Evolutionary conservation across 768 basidiomycete species (phyloP).

Genomic region (Termitomyces bulborhizus): DNA sequence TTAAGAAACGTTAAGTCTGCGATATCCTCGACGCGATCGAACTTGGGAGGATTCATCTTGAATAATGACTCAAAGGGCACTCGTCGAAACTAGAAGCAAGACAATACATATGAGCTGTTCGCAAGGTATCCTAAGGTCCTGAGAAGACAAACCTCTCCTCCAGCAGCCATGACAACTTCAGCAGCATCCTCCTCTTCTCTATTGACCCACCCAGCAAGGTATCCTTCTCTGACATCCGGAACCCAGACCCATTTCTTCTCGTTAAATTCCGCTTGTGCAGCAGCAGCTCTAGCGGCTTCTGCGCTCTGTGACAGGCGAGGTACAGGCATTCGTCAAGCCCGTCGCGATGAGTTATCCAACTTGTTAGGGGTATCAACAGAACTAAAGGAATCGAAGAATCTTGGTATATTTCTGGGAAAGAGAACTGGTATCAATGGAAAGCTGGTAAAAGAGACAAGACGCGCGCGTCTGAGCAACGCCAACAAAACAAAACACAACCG

Average conservation of each 20-base stretch:
- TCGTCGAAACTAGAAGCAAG: constrained; percentile 22
- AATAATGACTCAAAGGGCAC: constrained; percentile 78
- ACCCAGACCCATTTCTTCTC: constrained; percentile 99
- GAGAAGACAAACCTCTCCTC: constrained; percentile 60
- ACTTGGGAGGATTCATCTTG: constrained; percentile 99
- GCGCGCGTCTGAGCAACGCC: constrained; percentile 8
- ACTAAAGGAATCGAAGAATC: background rate
- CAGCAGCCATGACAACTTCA: constrained; percentile 79
- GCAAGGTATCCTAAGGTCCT: background rate
- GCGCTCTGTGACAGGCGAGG: constrained; percentile 44
- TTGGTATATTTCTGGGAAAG: constrained; percentile 1
- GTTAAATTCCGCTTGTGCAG: constrained; percentile 92
- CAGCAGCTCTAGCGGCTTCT: constrained; percentile 80
- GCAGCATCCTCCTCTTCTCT: constrained; percentile 79
- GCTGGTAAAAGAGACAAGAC: constrained; percentile 6
- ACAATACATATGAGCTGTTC: background rate
- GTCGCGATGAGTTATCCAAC: background rate
- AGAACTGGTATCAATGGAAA: constrained; percentile 6
- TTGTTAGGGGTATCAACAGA: background rate
- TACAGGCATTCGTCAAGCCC: constrained; percentile 34
- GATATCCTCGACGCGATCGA: constrained; percentile 96
- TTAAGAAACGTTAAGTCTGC: constrained; percentile 97
- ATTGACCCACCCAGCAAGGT: constrained; percentile 91
- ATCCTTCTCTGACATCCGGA: constrained; percentile 87
- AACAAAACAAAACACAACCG: constrained; percentile 4